Percentiles rank a stretch among this genome's conserved stretches.
These are phyloP conservation scores for Apodospora peruviana DNA, from an alignment of 495 filamentous ascomycete genomes.

Conservation along the genomic window DNA sequence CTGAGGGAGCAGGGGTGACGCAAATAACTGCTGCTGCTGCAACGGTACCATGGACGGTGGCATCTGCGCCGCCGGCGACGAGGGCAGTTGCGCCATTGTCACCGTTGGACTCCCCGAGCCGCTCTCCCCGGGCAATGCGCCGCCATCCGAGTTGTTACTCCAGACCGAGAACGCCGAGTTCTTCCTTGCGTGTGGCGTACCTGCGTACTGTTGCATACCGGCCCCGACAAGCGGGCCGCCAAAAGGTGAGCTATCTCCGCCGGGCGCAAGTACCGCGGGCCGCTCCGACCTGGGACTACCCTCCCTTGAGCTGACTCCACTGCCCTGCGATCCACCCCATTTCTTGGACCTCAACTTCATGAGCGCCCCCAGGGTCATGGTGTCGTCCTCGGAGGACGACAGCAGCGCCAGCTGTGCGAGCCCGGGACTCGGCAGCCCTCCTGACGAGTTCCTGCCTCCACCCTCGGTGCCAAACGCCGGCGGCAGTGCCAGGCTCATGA, in stretches of 20 bases:
- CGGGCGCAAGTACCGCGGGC: conserved; percentile 3
- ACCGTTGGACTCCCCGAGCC: conserved; percentile 34
- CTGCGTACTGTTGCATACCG: not conserved
- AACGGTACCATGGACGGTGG: too few species aligned
- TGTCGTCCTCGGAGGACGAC: conserved; percentile 57
- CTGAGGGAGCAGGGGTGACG: too few species aligned
- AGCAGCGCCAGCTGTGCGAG: conserved; percentile 69
- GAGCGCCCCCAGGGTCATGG: conserved; percentile 63
- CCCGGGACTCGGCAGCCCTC: conserved; percentile 46
- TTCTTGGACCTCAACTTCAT: conserved; percentile 67
- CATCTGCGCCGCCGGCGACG: not conserved
- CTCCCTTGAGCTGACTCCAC: conserved; percentile 54
- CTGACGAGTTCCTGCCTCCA: conserved; percentile 11
- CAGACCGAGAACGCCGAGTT: conserved; percentile 36
- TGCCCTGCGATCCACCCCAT: conserved; percentile 76
- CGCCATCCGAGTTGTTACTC: conserved; percentile 31
- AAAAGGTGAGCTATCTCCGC: conserved; percentile 21
- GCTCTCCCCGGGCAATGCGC: conserved; percentile 27
- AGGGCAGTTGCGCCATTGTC: conserved; percentile 8
- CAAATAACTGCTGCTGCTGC: too few species aligned
- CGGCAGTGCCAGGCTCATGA: conserved; percentile 66
- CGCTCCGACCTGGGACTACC: conserved; percentile 50
- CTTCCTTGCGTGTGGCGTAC: conserved; percentile 30
- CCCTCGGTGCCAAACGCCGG: conserved; percentile 35
- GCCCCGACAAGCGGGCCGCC: not conserved